phyloP scores from a whole-genome alignment of 202 grass and related monocot genomes.

The Cymbopogon flexuosus region DNA sequence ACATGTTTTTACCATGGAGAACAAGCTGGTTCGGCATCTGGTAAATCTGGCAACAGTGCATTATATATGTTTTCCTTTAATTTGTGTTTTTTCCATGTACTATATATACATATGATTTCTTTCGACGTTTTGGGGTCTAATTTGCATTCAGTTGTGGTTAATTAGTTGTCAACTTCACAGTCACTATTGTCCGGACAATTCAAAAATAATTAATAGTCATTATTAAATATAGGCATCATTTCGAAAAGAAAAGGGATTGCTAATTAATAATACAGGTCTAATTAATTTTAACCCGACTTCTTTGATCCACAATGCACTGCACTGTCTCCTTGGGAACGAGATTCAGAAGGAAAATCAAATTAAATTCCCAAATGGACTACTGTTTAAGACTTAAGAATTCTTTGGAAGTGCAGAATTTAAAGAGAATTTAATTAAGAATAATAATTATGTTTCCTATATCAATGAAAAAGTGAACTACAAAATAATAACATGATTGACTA shows the following conservation, averaged over 20 bases:
- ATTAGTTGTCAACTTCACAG: not conserved
- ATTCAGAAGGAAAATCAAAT: not conserved
- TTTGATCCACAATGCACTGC: not conserved
- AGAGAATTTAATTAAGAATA: not conserved
- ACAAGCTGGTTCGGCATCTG: not conserved
- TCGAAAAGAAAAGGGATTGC: not conserved
- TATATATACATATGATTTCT: not conserved
- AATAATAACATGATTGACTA: not conserved
- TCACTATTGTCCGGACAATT: not conserved
- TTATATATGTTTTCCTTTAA: not conserved
- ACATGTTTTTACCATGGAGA: slow-evolving; percentile 32
- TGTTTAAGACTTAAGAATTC: not conserved
- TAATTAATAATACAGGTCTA: not conserved
- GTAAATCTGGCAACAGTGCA: slow-evolving; percentile 8
- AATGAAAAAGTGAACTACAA: not conserved
- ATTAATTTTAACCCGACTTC: not conserved
- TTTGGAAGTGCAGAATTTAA: not conserved
- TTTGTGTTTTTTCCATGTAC: not conserved
- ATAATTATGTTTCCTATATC: not conserved
- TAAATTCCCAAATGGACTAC: not conserved
- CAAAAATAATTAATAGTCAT: not conserved
- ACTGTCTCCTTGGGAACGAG: not conserved
- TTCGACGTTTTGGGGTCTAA: not conserved
- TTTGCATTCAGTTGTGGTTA: not conserved
- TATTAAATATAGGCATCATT: not conserved